These are phyloP conservation scores for Herpetomonas samuelpessoai DNA, from an alignment of 208 protist species.

Conservation along the genomic window DNA sequence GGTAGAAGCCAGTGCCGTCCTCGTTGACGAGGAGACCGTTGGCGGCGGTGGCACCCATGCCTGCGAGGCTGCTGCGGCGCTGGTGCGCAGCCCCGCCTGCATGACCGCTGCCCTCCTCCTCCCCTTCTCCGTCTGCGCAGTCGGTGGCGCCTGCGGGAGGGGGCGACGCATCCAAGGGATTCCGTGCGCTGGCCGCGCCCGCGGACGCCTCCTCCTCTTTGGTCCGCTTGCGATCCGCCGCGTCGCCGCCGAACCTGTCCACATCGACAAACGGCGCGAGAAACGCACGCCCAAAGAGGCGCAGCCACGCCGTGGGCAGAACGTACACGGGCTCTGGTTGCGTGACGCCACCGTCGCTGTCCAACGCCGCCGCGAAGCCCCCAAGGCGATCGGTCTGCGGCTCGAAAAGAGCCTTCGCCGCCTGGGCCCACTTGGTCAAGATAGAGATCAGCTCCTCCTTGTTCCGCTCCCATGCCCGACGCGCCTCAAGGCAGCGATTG, in stretches of 20 bases:
- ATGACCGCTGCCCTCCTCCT: background rate
- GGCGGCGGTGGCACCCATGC: background rate
- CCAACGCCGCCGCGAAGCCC: background rate
- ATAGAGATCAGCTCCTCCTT: slow-evolving; percentile 12
- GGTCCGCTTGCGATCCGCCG: slow-evolving; percentile 29
- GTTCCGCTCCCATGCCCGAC: slow-evolving; percentile 18
- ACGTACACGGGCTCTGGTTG: slow-evolving; percentile 26
- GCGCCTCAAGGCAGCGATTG: slow-evolving; percentile 13
- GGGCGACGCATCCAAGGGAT: background rate
- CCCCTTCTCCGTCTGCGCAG: background rate
- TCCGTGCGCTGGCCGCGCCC: background rate
- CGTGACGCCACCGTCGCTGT: background rate
- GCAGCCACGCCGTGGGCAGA: slow-evolving; percentile 65
- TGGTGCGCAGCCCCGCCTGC: background rate
- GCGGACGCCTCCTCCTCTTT: slow-evolving; percentile 14
- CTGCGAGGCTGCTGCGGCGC: background rate
- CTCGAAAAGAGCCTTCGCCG: slow-evolving; percentile 28
- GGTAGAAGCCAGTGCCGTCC: slow-evolving; percentile 8
- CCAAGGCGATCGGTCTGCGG: background rate
- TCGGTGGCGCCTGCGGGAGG: background rate
- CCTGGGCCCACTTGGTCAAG: slow-evolving; percentile 27
- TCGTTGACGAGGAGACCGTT: background rate
- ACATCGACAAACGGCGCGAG: slow-evolving; percentile 44
- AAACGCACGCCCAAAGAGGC: slow-evolving; percentile 58
- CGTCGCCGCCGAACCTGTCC: slow-evolving; percentile 20